These are phyloP conservation scores for Heimioporus sp. DNA, from an alignment of 768 basidiomycete genomes.

Conservation along the genomic window DNA sequence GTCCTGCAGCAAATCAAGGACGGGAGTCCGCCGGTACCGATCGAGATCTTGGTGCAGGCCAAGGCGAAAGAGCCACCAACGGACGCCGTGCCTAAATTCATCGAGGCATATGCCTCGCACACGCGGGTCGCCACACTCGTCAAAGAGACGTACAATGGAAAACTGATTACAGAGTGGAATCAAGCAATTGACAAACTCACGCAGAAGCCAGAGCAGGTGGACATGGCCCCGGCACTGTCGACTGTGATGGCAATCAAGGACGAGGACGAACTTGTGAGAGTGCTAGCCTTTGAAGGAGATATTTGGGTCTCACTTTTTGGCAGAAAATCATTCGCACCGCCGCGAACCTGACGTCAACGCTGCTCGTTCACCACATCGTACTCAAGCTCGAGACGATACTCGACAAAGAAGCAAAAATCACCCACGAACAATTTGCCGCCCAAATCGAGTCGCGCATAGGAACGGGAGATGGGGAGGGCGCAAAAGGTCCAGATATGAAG, in stretches of 20 bases:
- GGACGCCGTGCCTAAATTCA: constrained; percentile 70
- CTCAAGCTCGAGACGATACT: constrained; percentile 87
- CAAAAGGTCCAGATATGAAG: constrained; percentile 88
- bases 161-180: constrained; percentile 86
- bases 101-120: constrained; percentile 57
- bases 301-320: constrained; percentile 7
- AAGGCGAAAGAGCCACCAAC: constrained; percentile 77
- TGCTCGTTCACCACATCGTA: constrained; percentile 83
- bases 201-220: constrained; percentile 70
- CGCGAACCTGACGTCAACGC: constrained; percentile 76
- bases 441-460: constrained; percentile 89
- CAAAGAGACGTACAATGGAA: constrained; percentile 86
- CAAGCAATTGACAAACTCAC: constrained; percentile 51
- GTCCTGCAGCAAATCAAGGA: constrained; percentile 77
- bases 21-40: constrained; percentile 50
- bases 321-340: constrained; percentile 81
- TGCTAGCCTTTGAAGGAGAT: neutral
- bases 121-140: constrained; percentile 69
- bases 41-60: constrained; percentile 77
- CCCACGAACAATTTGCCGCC: constrained; percentile 81
- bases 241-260: constrained; percentile 86
- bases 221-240: constrained; percentile 75
- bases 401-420: constrained; percentile 87
- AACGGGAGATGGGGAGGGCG: constrained; percentile 57
- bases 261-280: constrained; percentile 81